Evolutionary conservation across 2,329 filamentous ascomycete species (phyloP), one percentile per base, ranked within the genome.

Genomic region (Colletotrichum sp.): DNA sequence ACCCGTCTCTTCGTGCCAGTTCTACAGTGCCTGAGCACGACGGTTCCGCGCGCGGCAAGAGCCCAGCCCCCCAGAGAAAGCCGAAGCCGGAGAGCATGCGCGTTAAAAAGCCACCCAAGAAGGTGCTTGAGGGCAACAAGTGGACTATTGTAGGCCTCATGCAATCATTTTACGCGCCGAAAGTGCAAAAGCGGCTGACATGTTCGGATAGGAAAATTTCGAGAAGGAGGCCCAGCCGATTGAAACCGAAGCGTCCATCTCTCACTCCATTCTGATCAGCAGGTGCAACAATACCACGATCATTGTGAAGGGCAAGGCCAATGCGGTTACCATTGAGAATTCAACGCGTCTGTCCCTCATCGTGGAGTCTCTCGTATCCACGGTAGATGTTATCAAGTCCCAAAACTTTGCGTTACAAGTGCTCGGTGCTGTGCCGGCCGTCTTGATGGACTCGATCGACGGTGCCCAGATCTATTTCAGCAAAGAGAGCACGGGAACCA

Each of bases 301-400:
- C 79, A 94, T 97, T 78, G 87, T 99, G 81, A 93, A 91, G 80
- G 96, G 95, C 84, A 99, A 99, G 85, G 95, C 95, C 72, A 99
- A 99, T 82, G 95, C 97, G n/a, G 94, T 99, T 76, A 96, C 95
- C 7, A 90, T 98, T 78, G 97, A 98, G 85, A 98, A 98, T 86
- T 96, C 93, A 70, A 91, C 89, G 61, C 93, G 95, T 64, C 88
- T 97, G 21, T 97, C 95, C 33, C 90, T 99, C 67, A 91, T 98
- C 66, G 90, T 98, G 68, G 96, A 98, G 79, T 94, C 92, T 1
- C 91, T 98, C 13, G 94, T 98, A 62, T 97, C 94, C 63, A 95
- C 94, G 36, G 91, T 99, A 70, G 97, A 99, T 80, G 94, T 98
- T 29, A 97, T 99, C 87, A 98, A 98, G 86, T 96, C 94, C 62